Evolutionary conservation across 2,329 filamentous ascomycete genomes (phyloP).

Genomic region (Aspergillus felis): DNA sequence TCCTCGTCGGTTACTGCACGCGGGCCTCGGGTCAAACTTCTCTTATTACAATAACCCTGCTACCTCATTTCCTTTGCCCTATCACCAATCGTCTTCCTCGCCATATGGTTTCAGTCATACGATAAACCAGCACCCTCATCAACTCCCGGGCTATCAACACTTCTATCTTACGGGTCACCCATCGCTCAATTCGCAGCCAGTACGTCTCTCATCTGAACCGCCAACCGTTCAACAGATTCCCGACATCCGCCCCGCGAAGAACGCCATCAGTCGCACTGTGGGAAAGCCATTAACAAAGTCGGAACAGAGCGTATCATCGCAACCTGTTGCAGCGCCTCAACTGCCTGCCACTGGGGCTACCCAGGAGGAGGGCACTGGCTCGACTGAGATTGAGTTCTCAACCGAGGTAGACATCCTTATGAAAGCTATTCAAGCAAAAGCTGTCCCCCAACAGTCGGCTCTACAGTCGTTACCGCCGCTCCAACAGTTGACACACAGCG

Average conservation of each 20-base stretch:
- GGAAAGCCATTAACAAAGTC: slow-evolving; percentile 17
- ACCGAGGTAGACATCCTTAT: slow-evolving; percentile 85
- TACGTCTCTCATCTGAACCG: slow-evolving; percentile 28
- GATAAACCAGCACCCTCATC: slow-evolving; percentile 26
- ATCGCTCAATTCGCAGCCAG: slow-evolving; percentile 20
- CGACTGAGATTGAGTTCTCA: slow-evolving; percentile 60
- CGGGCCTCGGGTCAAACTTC: slow-evolving; percentile 30
- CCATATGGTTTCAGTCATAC: slow-evolving; percentile 33
- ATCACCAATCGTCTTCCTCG: slow-evolving; percentile 28
- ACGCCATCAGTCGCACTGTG: slow-evolving; percentile 28
- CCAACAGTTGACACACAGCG: slow-evolving; percentile 30
- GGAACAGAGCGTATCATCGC: slow-evolving; percentile 4
- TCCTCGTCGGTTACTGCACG: slow-evolving; percentile 36
- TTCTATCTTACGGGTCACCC: slow-evolving; percentile 32
- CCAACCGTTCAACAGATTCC: slow-evolving; percentile 33
- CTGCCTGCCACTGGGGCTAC: slow-evolving; percentile 6
- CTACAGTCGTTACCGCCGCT: slow-evolving; percentile 33
- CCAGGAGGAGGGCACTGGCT: slow-evolving; percentile 42
- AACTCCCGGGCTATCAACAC: slow-evolving; percentile 29
- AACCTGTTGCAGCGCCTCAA: slow-evolving; percentile 4
- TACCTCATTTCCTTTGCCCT: slow-evolving; percentile 35
- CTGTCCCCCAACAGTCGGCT: slow-evolving; percentile 23
- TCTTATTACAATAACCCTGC: slow-evolving; percentile 36
- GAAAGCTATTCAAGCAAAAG: slow-evolving; percentile 76
- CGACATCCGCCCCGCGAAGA: slow-evolving; percentile 36